A percentile compares a stretch with the other conserved stretches of the same genome.
These are phyloP conservation scores for Fusarium armeniacum DNA, from an alignment of 2,329 filamentous ascomycete genomes.

Conservation along the genomic window DNA sequence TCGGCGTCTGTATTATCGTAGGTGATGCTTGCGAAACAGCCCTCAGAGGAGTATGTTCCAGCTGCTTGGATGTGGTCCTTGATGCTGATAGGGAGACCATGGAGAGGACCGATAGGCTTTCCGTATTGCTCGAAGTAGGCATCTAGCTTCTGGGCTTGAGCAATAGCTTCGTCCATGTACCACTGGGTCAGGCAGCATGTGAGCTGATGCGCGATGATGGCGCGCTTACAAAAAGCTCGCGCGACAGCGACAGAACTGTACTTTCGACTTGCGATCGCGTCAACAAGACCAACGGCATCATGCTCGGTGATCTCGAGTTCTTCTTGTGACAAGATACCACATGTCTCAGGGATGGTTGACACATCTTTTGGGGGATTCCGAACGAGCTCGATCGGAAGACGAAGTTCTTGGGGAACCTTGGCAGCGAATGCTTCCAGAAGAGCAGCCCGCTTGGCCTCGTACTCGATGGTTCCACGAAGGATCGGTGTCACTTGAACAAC, in stretches of 20 bases:
- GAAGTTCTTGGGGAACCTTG: slow-evolving; percentile 52
- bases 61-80: slow-evolving; percentile 44
- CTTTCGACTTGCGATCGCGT: slow-evolving; percentile 4
- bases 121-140: slow-evolving; percentile 15
- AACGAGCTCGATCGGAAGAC: slow-evolving; percentile 47
- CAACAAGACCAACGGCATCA: slow-evolving; percentile 10
- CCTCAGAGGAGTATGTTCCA: slow-evolving; percentile 24
- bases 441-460: slow-evolving; percentile 41
- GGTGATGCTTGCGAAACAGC: slow-evolving; percentile 26
- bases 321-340: slow-evolving; percentile 5
- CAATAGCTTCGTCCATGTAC: slow-evolving; percentile 35
- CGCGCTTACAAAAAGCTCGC: slow-evolving; percentile 38
- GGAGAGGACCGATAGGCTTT: slow-evolving; percentile 21
- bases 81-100: slow-evolving; percentile 38
- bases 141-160: slow-evolving; percentile 26
- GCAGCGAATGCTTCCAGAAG: slow-evolving; percentile 52
- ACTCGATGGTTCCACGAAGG: slow-evolving; percentile 44
- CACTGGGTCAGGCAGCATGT: slow-evolving; percentile 43
- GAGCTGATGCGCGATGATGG: slow-evolving; percentile 40
- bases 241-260: slow-evolving; percentile 8
- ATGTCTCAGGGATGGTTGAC: background rate
- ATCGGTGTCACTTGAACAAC: slow-evolving; percentile 38
- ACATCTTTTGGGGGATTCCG: slow-evolving; percentile 6
- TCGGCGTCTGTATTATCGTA: slow-evolving; percentile 34
- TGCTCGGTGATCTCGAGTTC: slow-evolving; percentile 16